Evolutionary conservation across 2,329 filamentous ascomycete species (phyloP).

Genomic region (Exophiala spinifera): DNA sequence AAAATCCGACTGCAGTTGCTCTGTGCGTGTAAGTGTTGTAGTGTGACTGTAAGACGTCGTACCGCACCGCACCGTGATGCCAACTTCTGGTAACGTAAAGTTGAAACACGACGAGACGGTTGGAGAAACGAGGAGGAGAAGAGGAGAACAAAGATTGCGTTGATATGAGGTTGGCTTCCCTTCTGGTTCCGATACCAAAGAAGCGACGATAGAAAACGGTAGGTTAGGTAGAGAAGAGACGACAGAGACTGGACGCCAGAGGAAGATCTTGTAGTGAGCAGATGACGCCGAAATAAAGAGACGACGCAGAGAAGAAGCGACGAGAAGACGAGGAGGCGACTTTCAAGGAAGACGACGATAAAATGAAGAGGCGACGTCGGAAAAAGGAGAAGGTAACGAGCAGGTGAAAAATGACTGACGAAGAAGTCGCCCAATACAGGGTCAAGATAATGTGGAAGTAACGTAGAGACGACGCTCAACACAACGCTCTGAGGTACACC

Average conservation of each 20-base stretch:
- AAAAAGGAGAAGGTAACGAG: neutral
- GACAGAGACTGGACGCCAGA: too few relatives aligned
- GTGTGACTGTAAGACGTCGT: too few relatives aligned
- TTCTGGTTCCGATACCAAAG: neutral
- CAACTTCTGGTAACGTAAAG: too few relatives aligned
- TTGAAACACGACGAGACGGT: too few relatives aligned
- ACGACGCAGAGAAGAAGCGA: neutral
- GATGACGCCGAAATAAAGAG: too few relatives aligned
- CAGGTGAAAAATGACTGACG: neutral
- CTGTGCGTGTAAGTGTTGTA: too few relatives aligned
- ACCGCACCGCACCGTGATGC: too few relatives aligned
- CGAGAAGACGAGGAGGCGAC: neutral
- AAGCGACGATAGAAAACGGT: constrained; percentile 1
- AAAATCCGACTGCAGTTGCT: too few relatives aligned
- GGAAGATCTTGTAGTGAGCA: too few relatives aligned
- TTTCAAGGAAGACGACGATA: too few relatives aligned
- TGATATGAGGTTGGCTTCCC: neutral
- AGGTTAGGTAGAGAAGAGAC: neutral
- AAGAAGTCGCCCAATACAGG: neutral
- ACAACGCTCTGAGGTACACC: neutral
- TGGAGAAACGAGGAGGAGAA: neutral
- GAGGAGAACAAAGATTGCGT: neutral
- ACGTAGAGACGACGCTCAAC: neutral
- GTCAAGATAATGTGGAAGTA: neutral
- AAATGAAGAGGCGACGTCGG: neutral